Conservation (phyloP, 805 yeast genomes). For the Cyberlindnera meyerae region DNA sequence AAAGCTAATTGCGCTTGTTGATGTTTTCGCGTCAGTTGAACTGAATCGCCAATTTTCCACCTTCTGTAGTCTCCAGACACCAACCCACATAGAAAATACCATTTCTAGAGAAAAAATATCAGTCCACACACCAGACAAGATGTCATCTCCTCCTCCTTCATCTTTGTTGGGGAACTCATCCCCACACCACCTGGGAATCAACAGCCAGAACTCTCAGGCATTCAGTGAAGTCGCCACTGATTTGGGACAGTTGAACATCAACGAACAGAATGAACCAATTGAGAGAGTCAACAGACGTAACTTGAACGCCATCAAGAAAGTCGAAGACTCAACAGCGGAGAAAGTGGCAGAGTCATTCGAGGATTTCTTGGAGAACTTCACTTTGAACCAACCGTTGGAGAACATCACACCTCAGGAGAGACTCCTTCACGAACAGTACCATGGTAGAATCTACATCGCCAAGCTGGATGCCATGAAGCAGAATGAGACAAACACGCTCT, state of each 20-base stretch:
- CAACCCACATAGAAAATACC: too few species aligned
- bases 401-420: conserved; percentile 27
- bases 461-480: conserved; percentile 79
- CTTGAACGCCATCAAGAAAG: conserved; percentile 72
- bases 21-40: not conserved
- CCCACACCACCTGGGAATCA: conserved; percentile 3
- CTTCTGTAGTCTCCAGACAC: not conserved
- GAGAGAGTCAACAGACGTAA: conserved; percentile 47
- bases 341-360: conserved; percentile 90
- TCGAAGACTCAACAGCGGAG: conserved; percentile 87
- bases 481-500: conserved; percentile 71
- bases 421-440: conserved; percentile 34
- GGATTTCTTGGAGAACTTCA: conserved; percentile 67
- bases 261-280: conserved; percentile 11
- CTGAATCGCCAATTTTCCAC: not conserved
- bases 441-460: conserved; percentile 62
- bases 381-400: conserved; percentile 33
- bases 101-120: too few species aligned
- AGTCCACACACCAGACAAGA: too few species aligned
- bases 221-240: conserved; percentile 23
- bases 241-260: conserved; percentile 5
- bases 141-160: conserved; percentile 9
- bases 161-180: conserved; percentile 9
- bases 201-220: not conserved
- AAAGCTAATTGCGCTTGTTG: not conserved